Evolutionary conservation across 2,329 filamentous ascomycete species (phyloP).

Genomic region (Dactylellina drechsleri): DNA sequence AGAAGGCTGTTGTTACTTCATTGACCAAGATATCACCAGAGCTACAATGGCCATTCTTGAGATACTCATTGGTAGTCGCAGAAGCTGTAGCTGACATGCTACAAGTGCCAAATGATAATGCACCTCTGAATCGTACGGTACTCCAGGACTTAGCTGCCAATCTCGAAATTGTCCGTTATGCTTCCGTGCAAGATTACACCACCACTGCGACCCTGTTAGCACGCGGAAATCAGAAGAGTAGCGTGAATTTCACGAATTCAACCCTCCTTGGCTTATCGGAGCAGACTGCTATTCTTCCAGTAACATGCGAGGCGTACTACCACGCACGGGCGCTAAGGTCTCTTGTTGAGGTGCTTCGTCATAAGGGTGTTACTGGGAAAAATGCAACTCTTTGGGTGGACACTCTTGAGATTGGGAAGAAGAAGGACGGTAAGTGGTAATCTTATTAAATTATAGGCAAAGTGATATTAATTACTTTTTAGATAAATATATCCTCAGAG

Average conservation of each 20-base stretch:
- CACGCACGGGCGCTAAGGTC: slow-evolving; percentile 46
- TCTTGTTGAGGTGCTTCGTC: slow-evolving; percentile 39
- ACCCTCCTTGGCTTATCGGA: slow-evolving; percentile 40
- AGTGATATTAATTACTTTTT: background rate
- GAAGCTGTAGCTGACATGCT: slow-evolving; percentile 42
- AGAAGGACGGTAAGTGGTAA: slow-evolving; percentile 33
- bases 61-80: slow-evolving; percentile 44
- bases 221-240: slow-evolving; percentile 24
- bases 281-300: slow-evolving; percentile 20
- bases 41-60: slow-evolving; percentile 43
- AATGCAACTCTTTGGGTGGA: slow-evolving; percentile 47
- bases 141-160: slow-evolving; percentile 25
- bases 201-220: slow-evolving; percentile 19
- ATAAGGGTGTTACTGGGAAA: slow-evolving; percentile 44
- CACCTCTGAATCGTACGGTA: slow-evolving; percentile 20
- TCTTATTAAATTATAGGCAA: too few relatives aligned
- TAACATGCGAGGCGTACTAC: slow-evolving; percentile 47
- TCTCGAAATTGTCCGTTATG: slow-evolving; percentile 24
- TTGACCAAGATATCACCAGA: slow-evolving; percentile 29
- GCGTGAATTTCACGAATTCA: slow-evolving; percentile 45
- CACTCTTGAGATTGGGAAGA: slow-evolving; percentile 38
- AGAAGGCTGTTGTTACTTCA: slow-evolving; percentile 32
- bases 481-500: slow-evolving; percentile 44
- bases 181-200: slow-evolving; percentile 35
- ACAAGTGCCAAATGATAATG: slow-evolving; percentile 26